phyloP scores from a whole-genome alignment of 106 monocot species.

The Dioscorea alata region DNA sequence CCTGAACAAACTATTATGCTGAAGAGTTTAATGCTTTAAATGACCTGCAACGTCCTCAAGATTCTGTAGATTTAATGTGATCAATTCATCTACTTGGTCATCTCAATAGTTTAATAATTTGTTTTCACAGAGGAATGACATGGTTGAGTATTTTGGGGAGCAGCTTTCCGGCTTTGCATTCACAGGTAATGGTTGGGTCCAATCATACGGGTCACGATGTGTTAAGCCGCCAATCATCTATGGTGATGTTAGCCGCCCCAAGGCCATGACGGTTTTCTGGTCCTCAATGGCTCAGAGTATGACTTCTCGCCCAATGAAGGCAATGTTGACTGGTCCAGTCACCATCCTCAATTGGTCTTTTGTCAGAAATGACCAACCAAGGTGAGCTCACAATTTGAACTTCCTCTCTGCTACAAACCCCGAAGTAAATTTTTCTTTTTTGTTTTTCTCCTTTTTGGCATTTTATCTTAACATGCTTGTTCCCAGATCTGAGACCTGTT shows the following conservation, averaged over 20 bases:
- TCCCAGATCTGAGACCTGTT: constrained; percentile 43
- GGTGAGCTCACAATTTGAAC: constrained; percentile 20
- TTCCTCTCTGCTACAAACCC: too few relatives aligned
- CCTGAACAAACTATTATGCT: too few relatives aligned
- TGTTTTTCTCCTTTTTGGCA: background rate
- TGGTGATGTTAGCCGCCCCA: constrained; percentile 78
- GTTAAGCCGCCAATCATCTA: constrained; percentile 83
- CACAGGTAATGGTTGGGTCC: constrained; percentile 80
- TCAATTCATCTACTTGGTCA: too few relatives aligned
- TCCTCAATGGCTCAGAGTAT: constrained; percentile 50
- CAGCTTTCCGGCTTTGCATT: constrained; percentile 47
- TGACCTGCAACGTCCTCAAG: too few relatives aligned
- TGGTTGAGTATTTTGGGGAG: constrained; percentile 56
- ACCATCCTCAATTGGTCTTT: constrained; percentile 87
- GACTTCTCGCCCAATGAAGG: constrained; percentile 67
- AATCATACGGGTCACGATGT: constrained; percentile 74
- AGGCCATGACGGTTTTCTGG: constrained; percentile 80
- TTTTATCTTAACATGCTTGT: background rate
- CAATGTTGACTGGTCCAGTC: constrained; percentile 83
- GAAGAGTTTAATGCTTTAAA: background rate
- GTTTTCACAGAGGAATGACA: constrained; percentile 45
- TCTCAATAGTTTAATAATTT: too few relatives aligned
- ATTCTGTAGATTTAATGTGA: too few relatives aligned
- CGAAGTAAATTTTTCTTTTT: too few relatives aligned
- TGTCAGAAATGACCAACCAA: constrained; percentile 74